Base-by-base conservation (phyloP, 257 asterid species). In the Solanum bulbocastanum region DNA sequence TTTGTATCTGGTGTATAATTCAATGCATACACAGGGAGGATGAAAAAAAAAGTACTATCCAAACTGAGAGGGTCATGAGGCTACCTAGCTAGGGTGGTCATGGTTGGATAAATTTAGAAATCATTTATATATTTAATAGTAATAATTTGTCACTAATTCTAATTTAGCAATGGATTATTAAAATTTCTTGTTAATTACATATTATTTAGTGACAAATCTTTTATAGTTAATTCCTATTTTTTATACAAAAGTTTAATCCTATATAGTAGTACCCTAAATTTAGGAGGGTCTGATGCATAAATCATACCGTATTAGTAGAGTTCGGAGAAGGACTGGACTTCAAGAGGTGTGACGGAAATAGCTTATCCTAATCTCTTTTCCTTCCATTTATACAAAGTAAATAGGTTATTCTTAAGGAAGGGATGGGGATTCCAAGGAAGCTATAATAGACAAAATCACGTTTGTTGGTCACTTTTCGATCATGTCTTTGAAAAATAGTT, bases 381-480 rank as follows among this genome's bases (percentile, higher is more conserved):
- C 44, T 33, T 35, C 44, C 27, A 9, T 33, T 72, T 72, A 35
- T 72, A 35, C 27, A 35, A 35, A 72, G 42, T 72, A 33, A 32
- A 6, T 56, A 30, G 11, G 22, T 16, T 6, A 30, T 68, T 27
- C 10, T 30, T 14, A 14, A 27, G 75, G 36, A 11, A 11, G 20
- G 9, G 35, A 25, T 66, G 74, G 36, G 9, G 10, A 68, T 27
- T 32, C n/a, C 3, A 30, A 10, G 12, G 36, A 68, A 68, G 40
- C 13, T 7, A 32, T 32, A 32, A 52, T 15, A 0, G 6, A 3
- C 9, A 16, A 10, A 71, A 35, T 4, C 0, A 0, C 46, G 9
- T 16, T 69, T 16, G 11, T 9, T 4, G 15, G 15, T 18, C 7
- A 20, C 12, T 9, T 33, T 73, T 73, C 1, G 2, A 72, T 35